phyloP scores from a whole-genome alignment of 106 monocot species.

The Allium sativum region DNA sequence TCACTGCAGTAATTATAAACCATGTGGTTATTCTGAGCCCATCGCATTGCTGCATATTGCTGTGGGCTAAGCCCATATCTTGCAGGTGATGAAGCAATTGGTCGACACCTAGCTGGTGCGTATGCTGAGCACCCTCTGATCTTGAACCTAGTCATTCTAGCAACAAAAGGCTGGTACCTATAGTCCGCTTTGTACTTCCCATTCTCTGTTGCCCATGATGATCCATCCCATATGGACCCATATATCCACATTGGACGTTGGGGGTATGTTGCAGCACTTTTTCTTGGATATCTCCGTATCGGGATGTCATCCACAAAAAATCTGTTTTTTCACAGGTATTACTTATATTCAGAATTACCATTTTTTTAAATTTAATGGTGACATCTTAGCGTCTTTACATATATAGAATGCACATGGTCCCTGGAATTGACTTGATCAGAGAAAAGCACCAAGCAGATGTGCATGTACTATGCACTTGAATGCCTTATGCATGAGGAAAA shows the following conservation, averaged over 20 bases:
- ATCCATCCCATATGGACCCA: conserved; percentile 89
- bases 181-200: conserved; percentile 72
- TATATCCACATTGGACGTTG: conserved; percentile 75
- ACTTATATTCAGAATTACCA: no score
- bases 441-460: no score
- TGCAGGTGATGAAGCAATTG: conserved; percentile 28
- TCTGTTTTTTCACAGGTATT: conserved; percentile 6
- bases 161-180: conserved; percentile 55
- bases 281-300: conserved; percentile 39
- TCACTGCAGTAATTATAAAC: conserved; percentile 78
- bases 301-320: conserved; percentile 83
- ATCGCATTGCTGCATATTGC: conserved; percentile 50
- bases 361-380: not conserved
- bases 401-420: conserved; percentile 2
- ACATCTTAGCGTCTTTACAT: not conserved
- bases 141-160: conserved; percentile 31
- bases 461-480: no score
- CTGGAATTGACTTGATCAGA: not conserved
- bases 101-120: conserved; percentile 26
- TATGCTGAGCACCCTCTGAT: conserved; percentile 40
- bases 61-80: conserved; percentile 39
- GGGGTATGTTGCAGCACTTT: conserved; percentile 42
- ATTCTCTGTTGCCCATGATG: conserved; percentile 70
- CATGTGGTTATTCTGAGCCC: conserved; percentile 63
- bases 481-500: no score